These are phyloP conservation scores for Carpinus fangiana DNA, from an alignment of 306 rosid genomes.

Conservation along the genomic window DNA sequence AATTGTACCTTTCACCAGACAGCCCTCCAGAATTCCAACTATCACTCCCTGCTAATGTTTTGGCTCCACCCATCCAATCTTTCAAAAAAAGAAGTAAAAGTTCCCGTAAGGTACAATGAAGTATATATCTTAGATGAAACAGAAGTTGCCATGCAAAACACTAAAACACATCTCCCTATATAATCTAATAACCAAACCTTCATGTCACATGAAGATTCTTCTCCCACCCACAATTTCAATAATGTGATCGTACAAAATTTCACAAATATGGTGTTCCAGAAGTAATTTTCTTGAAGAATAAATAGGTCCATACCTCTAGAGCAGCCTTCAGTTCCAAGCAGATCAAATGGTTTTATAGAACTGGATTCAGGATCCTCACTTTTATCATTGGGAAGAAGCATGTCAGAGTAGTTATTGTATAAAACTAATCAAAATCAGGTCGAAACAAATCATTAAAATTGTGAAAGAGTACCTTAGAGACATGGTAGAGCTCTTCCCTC, in stretches of 20 bases:
- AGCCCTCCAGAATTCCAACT: conserved; percentile 62
- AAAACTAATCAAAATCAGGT: conserved; percentile 10
- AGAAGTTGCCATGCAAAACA: background rate
- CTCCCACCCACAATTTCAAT: background rate
- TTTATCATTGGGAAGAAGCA: conserved; percentile 26
- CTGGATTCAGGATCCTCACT: conserved; percentile 62
- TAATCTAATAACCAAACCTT: background rate
- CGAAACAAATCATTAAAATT: background rate
- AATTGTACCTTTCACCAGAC: conserved; percentile 58
- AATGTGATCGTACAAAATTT: background rate
- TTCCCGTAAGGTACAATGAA: background rate
- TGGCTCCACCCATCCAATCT: conserved; percentile 78
- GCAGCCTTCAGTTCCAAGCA: conserved; percentile 64
- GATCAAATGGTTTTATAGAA: conserved; percentile 69
- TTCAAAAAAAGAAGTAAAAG: conserved; percentile 15
- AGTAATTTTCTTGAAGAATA: conserved; percentile 15
- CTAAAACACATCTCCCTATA: background rate
- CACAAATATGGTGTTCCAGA: background rate
- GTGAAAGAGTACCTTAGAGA: conserved; percentile 53
- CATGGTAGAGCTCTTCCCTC: conserved; percentile 52
- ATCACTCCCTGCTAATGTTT: conserved; percentile 58
- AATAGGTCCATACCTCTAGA: conserved; percentile 62
- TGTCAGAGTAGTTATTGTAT: conserved; percentile 17
- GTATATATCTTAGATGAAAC: background rate
- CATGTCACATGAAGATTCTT: background rate